Base-by-base conservation (phyloP, 371 early-diverging fungal genomes). In the Lichtheimia ornata region DNA sequence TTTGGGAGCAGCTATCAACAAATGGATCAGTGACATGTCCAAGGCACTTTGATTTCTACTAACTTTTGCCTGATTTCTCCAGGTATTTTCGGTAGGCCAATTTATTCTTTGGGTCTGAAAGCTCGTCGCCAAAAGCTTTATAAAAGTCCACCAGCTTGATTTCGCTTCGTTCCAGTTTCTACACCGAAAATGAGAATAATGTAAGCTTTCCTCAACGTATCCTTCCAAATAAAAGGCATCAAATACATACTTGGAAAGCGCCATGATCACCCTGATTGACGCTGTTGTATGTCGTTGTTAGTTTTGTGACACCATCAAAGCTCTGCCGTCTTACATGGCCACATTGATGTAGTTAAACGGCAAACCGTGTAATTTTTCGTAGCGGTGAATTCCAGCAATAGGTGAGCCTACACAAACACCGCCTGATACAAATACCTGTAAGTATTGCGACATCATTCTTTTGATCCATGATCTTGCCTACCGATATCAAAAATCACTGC, bases 321-420 rank as follows among this genome's bases (percentile, higher is more conserved):
- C 15, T 3, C 5, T 41, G 14, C 13, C 30, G 7, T 49, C 74
- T 70, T 82, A 86, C 91, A 93, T 88, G 59, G 89, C 85, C 2
- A 92, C 87, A 73, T 92, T 92, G 66, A 93, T 79, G 70, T 90
- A 94, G 78, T 91, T 88, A 52, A 75, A 70, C 3, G 94, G 94
- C n/a, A 94, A 70, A 7, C 79, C 81, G 56, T 82, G 67, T 57
- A 81, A 63, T 53, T 72, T 66, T 69, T 94, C 94, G 59, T 82
- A 93, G 22, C 69, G 65, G 41, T 86, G 81, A 58, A 93, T 91
- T 5, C 91, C 93, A 35, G 86, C 82, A 67, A 93, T 87, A 27
- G 94, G 94, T 24, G 91, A 91, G 18, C 88, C 84, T 25, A 91
- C 92, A 59, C 90, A 88, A 1, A 94, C 93, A 30, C 94, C 94